These are phyloP conservation scores for Ceratobasidium sp. DNA, from an alignment of 1,284 basidiomycete genomes.

Conservation along the genomic window DNA sequence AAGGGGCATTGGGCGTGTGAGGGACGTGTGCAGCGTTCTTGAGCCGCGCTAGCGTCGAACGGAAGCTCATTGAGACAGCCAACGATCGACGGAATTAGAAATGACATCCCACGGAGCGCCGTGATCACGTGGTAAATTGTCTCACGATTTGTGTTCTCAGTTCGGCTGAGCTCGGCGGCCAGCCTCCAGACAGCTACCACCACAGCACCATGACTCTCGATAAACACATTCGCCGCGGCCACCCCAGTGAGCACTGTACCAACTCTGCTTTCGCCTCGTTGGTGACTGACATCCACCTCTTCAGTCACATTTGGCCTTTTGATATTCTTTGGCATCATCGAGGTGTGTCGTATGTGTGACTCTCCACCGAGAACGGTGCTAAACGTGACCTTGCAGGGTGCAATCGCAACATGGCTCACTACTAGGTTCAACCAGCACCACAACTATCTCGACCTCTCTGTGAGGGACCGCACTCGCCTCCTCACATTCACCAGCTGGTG, in stretches of 20 bases:
- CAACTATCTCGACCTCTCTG: constrained; percentile 59
- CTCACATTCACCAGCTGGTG: constrained; percentile 70
- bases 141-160: constrained; percentile 29
- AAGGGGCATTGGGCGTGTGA: constrained; percentile 36
- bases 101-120: background rate
- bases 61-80: constrained; percentile 13
- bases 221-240: constrained; percentile 57
- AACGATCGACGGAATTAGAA: background rate
- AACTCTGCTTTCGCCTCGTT: constrained; percentile 10
- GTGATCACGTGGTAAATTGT: constrained; percentile 11
- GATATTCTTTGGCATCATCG: constrained; percentile 65
- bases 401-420: constrained; percentile 71
- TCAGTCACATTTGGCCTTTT: constrained; percentile 62
- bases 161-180: constrained; percentile 19
- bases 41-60: constrained; percentile 21
- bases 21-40: constrained; percentile 20
- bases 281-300: constrained; percentile 30
- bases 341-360: constrained; percentile 53
- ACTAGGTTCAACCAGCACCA: constrained; percentile 58
- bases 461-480: constrained; percentile 68
- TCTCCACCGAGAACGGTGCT: background rate
- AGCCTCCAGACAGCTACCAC: constrained; percentile 14
- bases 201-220: constrained; percentile 15
- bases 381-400: constrained; percentile 56
- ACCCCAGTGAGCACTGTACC: constrained; percentile 57